Evolutionary conservation across 164 flowering plant species (phyloP).

Genomic region (Euptelea pleiosperma): DNA sequence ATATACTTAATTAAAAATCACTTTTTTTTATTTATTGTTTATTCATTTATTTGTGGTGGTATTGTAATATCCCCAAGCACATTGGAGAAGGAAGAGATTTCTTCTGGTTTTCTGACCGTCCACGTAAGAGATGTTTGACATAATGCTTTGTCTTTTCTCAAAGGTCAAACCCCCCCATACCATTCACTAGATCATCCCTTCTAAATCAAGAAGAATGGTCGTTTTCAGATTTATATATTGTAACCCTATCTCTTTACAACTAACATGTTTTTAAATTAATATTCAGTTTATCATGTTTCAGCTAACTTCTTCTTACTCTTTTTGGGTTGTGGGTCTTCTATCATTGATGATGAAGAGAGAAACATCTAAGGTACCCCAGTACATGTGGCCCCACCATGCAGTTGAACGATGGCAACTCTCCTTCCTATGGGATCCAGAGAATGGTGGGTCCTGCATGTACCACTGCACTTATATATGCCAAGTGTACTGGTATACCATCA

Average conservation of each 20-base stretch:
- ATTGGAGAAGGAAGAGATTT: background rate
- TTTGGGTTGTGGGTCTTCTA: too few species aligned
- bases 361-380: too few species aligned
- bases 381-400: too few species aligned
- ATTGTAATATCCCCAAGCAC: background rate
- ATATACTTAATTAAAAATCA: background rate
- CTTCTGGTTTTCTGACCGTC: slow-evolving; percentile 5
- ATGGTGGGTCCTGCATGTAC: too few species aligned
- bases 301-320: background rate
- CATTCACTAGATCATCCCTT: slow-evolving; percentile 7
- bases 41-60: background rate
- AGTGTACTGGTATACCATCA: too few species aligned
- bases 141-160: slow-evolving; percentile 14
- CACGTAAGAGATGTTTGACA: slow-evolving; percentile 11
- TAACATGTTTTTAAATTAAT: slow-evolving; percentile 8
- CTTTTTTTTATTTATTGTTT: background rate
- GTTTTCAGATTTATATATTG: slow-evolving; percentile 6
- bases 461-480: too few species aligned
- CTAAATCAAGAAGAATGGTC: slow-evolving; percentile 13
- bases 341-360: too few species aligned
- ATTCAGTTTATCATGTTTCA: slow-evolving; percentile 12
- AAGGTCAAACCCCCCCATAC: slow-evolving; percentile 18
- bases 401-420: too few species aligned
- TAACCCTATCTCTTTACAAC: slow-evolving; percentile 13
- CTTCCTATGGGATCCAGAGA: too few species aligned